A percentile compares a stretch with the other conserved stretches of the same genome.
phyloP scores from a whole-genome alignment of 371 early-diverging fungal genomes.

The Lichtheimia ornata region DNA sequence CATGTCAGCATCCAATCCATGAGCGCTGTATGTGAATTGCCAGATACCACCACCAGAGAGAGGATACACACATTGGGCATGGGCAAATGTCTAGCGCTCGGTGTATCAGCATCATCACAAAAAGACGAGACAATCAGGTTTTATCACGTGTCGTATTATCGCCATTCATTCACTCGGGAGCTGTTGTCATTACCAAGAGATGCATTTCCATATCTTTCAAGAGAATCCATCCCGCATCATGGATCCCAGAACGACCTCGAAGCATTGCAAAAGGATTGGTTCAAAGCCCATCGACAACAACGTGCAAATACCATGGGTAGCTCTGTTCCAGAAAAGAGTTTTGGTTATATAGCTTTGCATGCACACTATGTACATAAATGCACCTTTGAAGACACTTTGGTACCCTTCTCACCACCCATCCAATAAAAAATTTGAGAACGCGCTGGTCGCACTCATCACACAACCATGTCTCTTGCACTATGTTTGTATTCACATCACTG shows the following conservation, averaged over 20 bases:
- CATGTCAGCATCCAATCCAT: conserved; percentile 2
- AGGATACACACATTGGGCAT: neutral
- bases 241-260: no score
- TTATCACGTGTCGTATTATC: conserved; percentile 5
- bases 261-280: conserved; percentile 9
- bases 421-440: no score
- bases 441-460: no score
- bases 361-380: conserved; percentile 4
- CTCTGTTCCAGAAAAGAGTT: conserved; percentile 1
- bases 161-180: neutral
- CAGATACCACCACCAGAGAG: neutral
- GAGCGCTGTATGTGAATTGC: conserved; percentile 4
- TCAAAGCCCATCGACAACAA: conserved; percentile 1
- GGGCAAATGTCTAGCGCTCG: conserved; percentile 1
- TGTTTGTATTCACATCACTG: no score
- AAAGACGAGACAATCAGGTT: neutral
- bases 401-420: no score
- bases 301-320: neutral
- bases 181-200: neutral
- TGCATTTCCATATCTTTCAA: no score
- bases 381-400: neutral
- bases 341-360: neutral
- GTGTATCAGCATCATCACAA: no score
- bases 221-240: neutral
- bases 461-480: no score